phyloP scores from a whole-genome alignment of 768 basidiomycete genomes.

The Russula virescens region DNA sequence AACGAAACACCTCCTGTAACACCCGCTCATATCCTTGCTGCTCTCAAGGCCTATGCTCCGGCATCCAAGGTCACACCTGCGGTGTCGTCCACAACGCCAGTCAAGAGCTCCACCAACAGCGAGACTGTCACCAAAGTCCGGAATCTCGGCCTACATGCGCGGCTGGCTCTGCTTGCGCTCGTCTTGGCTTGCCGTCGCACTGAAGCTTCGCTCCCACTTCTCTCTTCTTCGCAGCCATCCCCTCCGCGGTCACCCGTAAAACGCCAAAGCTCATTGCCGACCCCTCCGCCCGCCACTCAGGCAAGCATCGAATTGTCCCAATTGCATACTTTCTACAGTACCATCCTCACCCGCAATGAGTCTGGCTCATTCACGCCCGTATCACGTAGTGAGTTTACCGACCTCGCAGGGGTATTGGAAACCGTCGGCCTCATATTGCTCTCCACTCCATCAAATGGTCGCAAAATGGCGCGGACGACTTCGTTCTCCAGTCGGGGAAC shows the following conservation, averaged over 20 bases:
- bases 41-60: conserved; percentile 62
- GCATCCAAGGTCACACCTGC: conserved; percentile 34
- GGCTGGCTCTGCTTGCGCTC: conserved; percentile 59
- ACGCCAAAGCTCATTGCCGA: conserved; percentile 39
- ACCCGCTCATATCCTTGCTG: conserved; percentile 63
- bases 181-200: conserved; percentile 60
- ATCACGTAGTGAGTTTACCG: conserved; percentile 70
- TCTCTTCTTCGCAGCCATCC: conserved; percentile 31
- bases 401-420: conserved; percentile 67
- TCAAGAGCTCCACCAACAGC: conserved; percentile 35
- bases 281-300: conserved; percentile 26
- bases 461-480: conserved; percentile 48
- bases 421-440: conserved; percentile 58
- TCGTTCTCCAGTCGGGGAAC: conserved; percentile 45
- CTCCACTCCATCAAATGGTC: conserved; percentile 33
- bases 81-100: conserved; percentile 28
- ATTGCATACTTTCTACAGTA: conserved; percentile 58
- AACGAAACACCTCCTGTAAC: conserved; percentile 41
- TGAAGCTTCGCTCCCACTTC: conserved; percentile 45
- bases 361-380: conserved; percentile 54
- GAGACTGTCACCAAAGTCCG: conserved; percentile 63
- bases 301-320: conserved; percentile 52
- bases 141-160: conserved; percentile 66
- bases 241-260: conserved; percentile 45
- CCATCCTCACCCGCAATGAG: conserved; percentile 52